phyloP scores from a whole-genome alignment of 2,329 filamentous ascomycete species.

The Endothia cerciana region DNA sequence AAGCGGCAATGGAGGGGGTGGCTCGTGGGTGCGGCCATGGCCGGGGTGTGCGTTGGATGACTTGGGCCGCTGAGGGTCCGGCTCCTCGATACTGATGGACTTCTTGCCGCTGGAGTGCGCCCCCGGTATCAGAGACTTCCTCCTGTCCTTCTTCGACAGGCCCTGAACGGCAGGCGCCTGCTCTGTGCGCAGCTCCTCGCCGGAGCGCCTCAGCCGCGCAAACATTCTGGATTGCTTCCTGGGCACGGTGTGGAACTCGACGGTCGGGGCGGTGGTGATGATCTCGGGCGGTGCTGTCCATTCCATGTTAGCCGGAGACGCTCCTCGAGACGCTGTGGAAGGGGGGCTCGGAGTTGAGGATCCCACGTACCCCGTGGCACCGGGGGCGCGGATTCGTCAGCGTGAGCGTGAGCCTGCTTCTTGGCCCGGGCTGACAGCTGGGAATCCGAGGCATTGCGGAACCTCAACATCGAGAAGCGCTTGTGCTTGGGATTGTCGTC shows the following conservation, averaged over 20 bases:
- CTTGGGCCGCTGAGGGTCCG: slow-evolving; percentile 59
- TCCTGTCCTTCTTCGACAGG: slow-evolving; percentile 46
- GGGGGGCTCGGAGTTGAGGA: not conserved
- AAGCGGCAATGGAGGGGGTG: slow-evolving; percentile 62
- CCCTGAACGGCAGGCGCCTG: slow-evolving; percentile 32
- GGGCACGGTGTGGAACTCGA: slow-evolving; percentile 57
- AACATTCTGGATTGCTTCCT: slow-evolving; percentile 61
- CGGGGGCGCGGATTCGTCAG: slow-evolving; percentile 58
- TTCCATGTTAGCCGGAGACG: slow-evolving; percentile 32
- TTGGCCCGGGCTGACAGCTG: slow-evolving; percentile 79
- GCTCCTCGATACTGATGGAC: slow-evolving; percentile 65
- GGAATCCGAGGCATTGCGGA: slow-evolving; percentile 91
- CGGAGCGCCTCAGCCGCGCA: slow-evolving; percentile 56
- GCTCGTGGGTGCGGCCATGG: slow-evolving; percentile 44
- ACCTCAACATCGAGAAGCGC: slow-evolving; percentile 74
- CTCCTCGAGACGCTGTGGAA: slow-evolving; percentile 1
- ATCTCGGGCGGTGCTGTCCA: slow-evolving; percentile 65
- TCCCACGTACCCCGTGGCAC: slow-evolving; percentile 57
- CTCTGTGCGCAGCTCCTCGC: slow-evolving; percentile 49
- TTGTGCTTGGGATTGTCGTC: slow-evolving; percentile 60
- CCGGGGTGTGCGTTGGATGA: slow-evolving; percentile 51
- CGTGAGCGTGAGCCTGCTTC: slow-evolving; percentile 55
- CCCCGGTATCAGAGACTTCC: slow-evolving; percentile 43
- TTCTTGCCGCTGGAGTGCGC: slow-evolving; percentile 44
- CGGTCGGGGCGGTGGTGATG: slow-evolving; percentile 89